Evolutionary conservation across 225 moss, liverwort and hornwort species (phyloP).

Genomic region (Climacium dendroides): DNA sequence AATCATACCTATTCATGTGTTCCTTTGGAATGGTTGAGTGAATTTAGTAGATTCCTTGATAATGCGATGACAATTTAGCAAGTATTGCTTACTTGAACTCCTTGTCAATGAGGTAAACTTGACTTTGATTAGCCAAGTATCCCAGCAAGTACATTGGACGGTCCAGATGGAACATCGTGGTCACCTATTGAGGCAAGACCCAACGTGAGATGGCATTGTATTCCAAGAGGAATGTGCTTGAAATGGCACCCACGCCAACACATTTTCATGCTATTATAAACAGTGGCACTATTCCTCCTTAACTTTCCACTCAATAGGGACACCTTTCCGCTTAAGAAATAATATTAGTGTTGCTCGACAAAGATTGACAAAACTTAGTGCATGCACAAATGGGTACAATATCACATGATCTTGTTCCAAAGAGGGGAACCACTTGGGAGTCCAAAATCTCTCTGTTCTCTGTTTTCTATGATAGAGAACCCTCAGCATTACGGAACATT

Average conservation of each 20-base stretch:
- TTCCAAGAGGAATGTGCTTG: neutral
- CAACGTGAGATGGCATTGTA: neutral
- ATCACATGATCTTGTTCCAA: neutral
- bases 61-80: neutral
- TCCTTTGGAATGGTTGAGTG: slow-evolving; percentile 54
- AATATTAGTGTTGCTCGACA: neutral
- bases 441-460: neutral
- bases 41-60: neutral
- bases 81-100: slow-evolving; percentile 61
- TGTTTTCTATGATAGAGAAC: neutral
- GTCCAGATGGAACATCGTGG: slow-evolving; percentile 91
- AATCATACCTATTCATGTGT: slow-evolving; percentile 72
- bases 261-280: neutral
- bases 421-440: neutral
- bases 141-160: slow-evolving; percentile 91
- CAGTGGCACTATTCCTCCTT: neutral
- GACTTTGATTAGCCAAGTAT: slow-evolving; percentile 78
- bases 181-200: slow-evolving; percentile 29
- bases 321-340: neutral
- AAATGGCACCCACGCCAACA: slow-evolving; percentile 4
- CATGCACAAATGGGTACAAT: neutral
- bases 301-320: neutral
- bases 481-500: neutral
- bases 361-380: neutral
- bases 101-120: slow-evolving; percentile 85